Evolutionary conservation across 2,329 filamentous ascomycete genomes (phyloP).

Genomic region (Aspergillus sp.): DNA sequence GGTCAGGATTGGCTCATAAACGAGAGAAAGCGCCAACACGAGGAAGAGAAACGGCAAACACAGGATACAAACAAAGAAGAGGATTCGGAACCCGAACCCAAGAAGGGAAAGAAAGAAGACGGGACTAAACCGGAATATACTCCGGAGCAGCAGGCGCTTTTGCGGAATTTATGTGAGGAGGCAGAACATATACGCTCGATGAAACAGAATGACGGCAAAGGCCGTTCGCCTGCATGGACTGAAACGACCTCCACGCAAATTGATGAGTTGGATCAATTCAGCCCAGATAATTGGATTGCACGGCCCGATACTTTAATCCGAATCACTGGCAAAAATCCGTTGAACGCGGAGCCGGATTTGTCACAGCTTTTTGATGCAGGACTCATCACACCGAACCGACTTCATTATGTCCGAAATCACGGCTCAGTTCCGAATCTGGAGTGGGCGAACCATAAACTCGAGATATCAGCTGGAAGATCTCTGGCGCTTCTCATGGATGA

Average conservation of each 20-base stretch:
- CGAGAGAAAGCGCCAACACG: slow-evolving; percentile 29
- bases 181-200: slow-evolving; percentile 33
- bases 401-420: slow-evolving; percentile 51
- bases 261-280: slow-evolving; percentile 47
- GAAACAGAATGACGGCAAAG: slow-evolving; percentile 42
- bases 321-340: slow-evolving; percentile 47
- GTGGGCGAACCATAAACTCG: slow-evolving; percentile 45
- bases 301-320: slow-evolving; percentile 43
- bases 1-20: slow-evolving; percentile 46
- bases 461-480: slow-evolving; percentile 35
- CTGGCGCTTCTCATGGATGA: slow-evolving; percentile 41
- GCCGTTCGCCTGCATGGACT: slow-evolving; percentile 28
- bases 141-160: slow-evolving; percentile 39
- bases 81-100: slow-evolving; percentile 2
- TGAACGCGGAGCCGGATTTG: slow-evolving; percentile 46
- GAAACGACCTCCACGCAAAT: slow-evolving; percentile 35
- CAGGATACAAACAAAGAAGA: slow-evolving; percentile 10
- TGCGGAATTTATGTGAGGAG: slow-evolving; percentile 40
- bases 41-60: slow-evolving; percentile 12
- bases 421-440: slow-evolving; percentile 46
- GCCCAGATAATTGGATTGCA: slow-evolving; percentile 50
- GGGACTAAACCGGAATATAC: slow-evolving; percentile 28
- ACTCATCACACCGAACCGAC: slow-evolving; percentile 45
- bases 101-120: slow-evolving; percentile 9
- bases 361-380: slow-evolving; percentile 40